Percentiles rank a stretch among this genome's conserved stretches.
Evolutionary conservation across 305 asterid genomes (phyloP).

Genomic region (Rubia peregrina): DNA sequence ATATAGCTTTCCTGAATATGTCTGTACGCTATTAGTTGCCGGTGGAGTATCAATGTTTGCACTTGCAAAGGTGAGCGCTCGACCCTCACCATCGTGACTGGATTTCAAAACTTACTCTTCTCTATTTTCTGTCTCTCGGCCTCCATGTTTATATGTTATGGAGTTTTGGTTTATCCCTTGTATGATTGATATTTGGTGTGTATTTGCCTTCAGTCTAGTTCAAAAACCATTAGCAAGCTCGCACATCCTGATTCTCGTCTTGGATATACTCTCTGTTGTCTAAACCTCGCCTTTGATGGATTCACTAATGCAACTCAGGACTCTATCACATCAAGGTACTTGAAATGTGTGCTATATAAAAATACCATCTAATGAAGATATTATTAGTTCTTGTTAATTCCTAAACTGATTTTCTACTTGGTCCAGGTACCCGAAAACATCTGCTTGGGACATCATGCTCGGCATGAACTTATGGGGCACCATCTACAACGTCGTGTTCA

Average conservation of each 20-base stretch:
- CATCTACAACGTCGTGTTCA: constrained; percentile 75
- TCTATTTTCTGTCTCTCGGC: neutral
- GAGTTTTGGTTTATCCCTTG: constrained; percentile 11
- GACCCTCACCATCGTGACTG: neutral
- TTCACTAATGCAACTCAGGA: constrained; percentile 99
- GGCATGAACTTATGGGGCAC: constrained; percentile 99
- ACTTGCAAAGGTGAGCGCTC: constrained; percentile 55
- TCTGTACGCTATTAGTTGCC: constrained; percentile 83
- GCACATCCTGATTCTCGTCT: constrained; percentile 95
- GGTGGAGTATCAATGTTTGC: constrained; percentile 93
- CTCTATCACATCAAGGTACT: constrained; percentile 80
- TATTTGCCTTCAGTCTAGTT: constrained; percentile 62
- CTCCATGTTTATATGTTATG: neutral
- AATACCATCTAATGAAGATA: neutral
- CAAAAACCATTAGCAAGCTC: constrained; percentile 87
- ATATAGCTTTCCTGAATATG: constrained; percentile 77
- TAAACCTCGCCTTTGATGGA: constrained; percentile 97
- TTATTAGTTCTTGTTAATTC: neutral
- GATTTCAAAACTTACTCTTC: neutral
- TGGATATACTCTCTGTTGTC: constrained; percentile 84
- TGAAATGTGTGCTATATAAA: neutral
- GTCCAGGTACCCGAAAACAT: constrained; percentile 86
- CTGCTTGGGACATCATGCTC: constrained; percentile 96
- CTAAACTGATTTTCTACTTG: neutral
- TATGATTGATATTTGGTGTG: constrained; percentile 12